Evolutionary conservation across 2,329 filamentous ascomycete genomes (phyloP).

Genomic region (Tolypocladium album): DNA sequence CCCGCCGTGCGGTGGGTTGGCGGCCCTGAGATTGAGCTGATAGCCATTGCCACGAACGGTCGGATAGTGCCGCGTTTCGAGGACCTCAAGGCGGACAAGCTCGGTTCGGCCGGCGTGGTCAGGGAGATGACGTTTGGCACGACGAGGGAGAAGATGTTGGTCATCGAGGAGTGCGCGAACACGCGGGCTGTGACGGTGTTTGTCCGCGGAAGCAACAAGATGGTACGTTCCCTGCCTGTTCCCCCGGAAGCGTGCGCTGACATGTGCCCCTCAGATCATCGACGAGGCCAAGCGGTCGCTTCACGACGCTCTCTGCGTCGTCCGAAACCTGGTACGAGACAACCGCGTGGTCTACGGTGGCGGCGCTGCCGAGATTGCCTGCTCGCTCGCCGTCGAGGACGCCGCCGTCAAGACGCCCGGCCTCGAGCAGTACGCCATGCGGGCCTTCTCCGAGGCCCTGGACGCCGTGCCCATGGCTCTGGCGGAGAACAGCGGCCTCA

Average conservation of each 20-base stretch:
- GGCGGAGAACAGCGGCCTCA: slow-evolving; percentile 93
- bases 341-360: slow-evolving; percentile 97
- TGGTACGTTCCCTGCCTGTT: slow-evolving; percentile 50
- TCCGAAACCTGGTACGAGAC: slow-evolving; percentile 89
- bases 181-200: slow-evolving; percentile 93
- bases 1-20: slow-evolving; percentile 97
- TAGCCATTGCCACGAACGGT: slow-evolving; percentile 96
- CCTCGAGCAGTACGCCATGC: slow-evolving; percentile 98
- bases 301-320: slow-evolving; percentile 94
- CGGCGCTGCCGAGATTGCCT: slow-evolving; percentile 93
- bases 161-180: slow-evolving; percentile 99
- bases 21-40: slow-evolving; percentile 94
- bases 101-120: slow-evolving; percentile 81
- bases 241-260: neutral
- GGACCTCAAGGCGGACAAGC: slow-evolving; percentile 81
- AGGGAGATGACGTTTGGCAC: slow-evolving; percentile 95
- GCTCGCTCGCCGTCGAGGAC: slow-evolving; percentile 91
- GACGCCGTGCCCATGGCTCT: slow-evolving; percentile 92
- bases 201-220: slow-evolving; percentile 97
- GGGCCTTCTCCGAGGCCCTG: slow-evolving; percentile 89
- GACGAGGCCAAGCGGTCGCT: slow-evolving; percentile 97
- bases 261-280: slow-evolving; percentile 59
- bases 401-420: slow-evolving; percentile 89
- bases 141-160: slow-evolving; percentile 97
- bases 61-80: slow-evolving; percentile 96